Conservation (phyloP, 139 green algal genomes). For the Tetradesmus obliquus region DNA sequence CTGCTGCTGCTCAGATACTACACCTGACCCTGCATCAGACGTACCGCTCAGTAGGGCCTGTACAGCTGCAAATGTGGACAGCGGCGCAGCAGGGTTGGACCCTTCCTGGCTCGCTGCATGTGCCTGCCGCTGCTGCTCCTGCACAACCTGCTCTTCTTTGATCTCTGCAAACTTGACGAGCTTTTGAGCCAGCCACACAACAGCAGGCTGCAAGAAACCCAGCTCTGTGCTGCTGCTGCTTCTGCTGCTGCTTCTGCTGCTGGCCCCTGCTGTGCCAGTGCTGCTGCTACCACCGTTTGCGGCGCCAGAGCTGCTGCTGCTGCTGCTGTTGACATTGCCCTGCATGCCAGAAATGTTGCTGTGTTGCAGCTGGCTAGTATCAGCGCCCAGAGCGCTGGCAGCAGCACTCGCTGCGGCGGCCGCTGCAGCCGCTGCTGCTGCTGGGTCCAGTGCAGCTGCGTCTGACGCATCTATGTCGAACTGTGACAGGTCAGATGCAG, state of each 20-base stretch:
- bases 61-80: slow-evolving; percentile 40
- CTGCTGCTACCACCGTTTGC: not conserved
- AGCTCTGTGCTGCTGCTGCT: not conserved
- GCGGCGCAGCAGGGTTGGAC: not conserved
- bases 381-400: not conserved
- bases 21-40: not conserved
- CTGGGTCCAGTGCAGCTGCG: not conserved
- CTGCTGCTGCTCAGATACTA: not conserved
- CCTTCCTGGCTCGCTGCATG: slow-evolving; percentile 10
- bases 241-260: not conserved
- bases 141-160: slow-evolving; percentile 25
- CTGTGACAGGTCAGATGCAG: slow-evolving; percentile 30
- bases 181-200: slow-evolving; percentile 25
- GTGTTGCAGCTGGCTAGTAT: not conserved
- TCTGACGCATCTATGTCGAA: slow-evolving; percentile 5
- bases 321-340: not conserved
- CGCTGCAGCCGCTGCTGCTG: not conserved
- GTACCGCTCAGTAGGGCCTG: slow-evolving; percentile 9
- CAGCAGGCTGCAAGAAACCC: slow-evolving; percentile 27
- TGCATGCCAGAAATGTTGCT: too few relatives aligned
- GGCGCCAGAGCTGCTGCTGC: not conserved
- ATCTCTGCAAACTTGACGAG: slow-evolving; percentile 24
- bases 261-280: not conserved
- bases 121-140: slow-evolving; percentile 29
- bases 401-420: slow-evolving; percentile 8